Evolutionary conservation across 805 yeast species (phyloP).

Genomic region (Yarrowia hollandica): DNA sequence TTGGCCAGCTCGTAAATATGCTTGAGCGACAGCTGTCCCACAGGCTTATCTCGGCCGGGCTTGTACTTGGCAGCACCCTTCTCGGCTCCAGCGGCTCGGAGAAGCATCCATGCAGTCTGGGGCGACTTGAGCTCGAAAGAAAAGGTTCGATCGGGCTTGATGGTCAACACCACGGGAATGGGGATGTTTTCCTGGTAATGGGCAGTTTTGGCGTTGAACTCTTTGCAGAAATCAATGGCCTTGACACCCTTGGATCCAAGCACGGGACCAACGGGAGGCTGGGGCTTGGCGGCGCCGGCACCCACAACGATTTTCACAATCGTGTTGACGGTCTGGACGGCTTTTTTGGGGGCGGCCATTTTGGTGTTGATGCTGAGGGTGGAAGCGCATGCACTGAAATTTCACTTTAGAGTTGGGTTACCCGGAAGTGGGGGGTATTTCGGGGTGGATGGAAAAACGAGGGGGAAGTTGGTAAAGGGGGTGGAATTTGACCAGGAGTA

Average conservation of each 20-base stretch:
- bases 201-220: conserved; percentile 95
- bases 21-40: conserved; percentile 74
- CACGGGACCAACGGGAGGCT: conserved; percentile 99
- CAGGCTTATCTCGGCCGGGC: conserved; percentile 45
- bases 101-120: conserved; percentile 80
- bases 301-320: conserved; percentile 88
- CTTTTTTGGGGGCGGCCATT: conserved; percentile 30
- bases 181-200: conserved; percentile 83
- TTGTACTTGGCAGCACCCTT: conserved; percentile 78
- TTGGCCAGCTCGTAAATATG: conserved; percentile 94
- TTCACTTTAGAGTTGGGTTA: conserved; percentile 24
- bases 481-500: no score
- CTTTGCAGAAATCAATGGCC: conserved; percentile 97
- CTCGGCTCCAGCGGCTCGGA: conserved; percentile 74
- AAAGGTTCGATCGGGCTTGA: conserved; percentile 91
- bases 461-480: no score
- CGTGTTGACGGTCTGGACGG: conserved; percentile 53
- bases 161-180: conserved; percentile 78
- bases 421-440: not conserved
- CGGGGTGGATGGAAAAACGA: no score
- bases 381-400: not conserved
- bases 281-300: conserved; percentile 97
- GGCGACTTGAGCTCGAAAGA: conserved; percentile 86
- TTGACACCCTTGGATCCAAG: conserved; percentile 97
- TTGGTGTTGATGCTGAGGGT: not conserved